Conservation (phyloP, 139 green algal genomes). For the Pleodorina starrii region DNA sequence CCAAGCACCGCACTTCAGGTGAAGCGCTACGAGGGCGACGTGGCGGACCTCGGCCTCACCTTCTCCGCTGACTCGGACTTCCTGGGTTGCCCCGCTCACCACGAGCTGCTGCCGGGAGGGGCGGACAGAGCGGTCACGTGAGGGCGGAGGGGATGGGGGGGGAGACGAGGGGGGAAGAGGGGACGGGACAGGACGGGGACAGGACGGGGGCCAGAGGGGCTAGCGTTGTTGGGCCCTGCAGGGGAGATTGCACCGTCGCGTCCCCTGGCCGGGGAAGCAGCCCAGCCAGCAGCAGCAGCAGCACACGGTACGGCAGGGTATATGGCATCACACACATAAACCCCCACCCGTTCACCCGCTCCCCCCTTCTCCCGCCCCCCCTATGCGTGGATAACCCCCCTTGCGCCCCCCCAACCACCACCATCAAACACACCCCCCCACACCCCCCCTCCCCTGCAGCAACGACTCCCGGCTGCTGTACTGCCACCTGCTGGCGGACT, state of each 20-base stretch:
- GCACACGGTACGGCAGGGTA: no score
- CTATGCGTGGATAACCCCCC: background rate
- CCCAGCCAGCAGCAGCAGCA: no score
- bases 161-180: background rate
- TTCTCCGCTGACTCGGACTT: constrained; percentile 74
- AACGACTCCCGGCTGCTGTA: constrained; percentile 85
- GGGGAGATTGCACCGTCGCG: no score
- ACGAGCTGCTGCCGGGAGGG: constrained; percentile 82
- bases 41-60: constrained; percentile 82
- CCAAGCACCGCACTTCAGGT: constrained; percentile 54
- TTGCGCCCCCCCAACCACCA: constrained; percentile 64
- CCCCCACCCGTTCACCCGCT: background rate
- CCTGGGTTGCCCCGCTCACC: constrained; percentile 1
- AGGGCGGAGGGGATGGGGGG: background rate
- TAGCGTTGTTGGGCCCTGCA: no score
- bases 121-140: constrained; percentile 32
- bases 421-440: constrained; percentile 35
- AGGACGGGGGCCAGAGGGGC: no score
- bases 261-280: no score
- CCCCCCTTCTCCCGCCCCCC: background rate
- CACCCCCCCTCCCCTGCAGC: background rate
- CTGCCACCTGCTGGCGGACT: constrained; percentile 87
- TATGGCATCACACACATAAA: no score
- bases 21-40: constrained; percentile 79
- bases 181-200: background rate